Evolutionary conservation across 495 filamentous ascomycete genomes (phyloP).

Genomic region (Penicillium turbatum): DNA sequence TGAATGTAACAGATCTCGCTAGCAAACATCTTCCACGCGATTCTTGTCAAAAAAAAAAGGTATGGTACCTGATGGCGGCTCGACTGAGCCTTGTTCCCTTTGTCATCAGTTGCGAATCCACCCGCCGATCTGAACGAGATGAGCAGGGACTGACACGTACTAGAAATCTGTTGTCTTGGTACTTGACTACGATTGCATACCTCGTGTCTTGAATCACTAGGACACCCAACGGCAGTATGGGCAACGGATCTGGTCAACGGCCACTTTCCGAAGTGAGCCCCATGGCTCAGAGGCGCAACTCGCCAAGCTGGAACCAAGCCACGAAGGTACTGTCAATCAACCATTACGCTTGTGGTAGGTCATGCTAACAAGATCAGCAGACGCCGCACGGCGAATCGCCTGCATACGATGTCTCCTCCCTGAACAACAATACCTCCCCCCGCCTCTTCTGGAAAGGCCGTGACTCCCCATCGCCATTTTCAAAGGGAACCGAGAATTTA

Average conservation of each 20-base stretch:
- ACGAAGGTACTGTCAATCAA: conserved; percentile 50
- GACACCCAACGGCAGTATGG: conserved; percentile 33
- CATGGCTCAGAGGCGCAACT: conserved; percentile 60
- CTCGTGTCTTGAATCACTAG: background rate
- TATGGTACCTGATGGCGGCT: conserved; percentile 16
- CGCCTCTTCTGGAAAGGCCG: conserved; percentile 83
- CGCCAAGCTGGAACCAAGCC: conserved; percentile 68
- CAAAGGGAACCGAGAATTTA: conserved; percentile 64
- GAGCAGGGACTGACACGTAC: conserved; percentile 13
- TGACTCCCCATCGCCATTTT: conserved; percentile 56
- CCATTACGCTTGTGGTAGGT: conserved; percentile 24
- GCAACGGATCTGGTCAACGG: conserved; percentile 38
- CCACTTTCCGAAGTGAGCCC: conserved; percentile 55
- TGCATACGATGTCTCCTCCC: conserved; percentile 71
- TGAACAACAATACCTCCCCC: conserved; percentile 62
- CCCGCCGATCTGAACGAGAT: background rate
- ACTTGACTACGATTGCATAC: background rate
- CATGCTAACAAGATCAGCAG: conserved; percentile 22
- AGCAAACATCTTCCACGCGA: conserved; percentile 20
- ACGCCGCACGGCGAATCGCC: conserved; percentile 63
- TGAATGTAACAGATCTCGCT: conserved; percentile 16
- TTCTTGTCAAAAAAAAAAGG: conserved; percentile 15
- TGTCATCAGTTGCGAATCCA: conserved; percentile 3
- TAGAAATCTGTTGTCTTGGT: conserved; percentile 8
- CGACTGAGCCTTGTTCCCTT: background rate